Evolutionary conservation across 2,329 filamentous ascomycete genomes (phyloP).

Genomic region (Mycogone perniciosa): DNA sequence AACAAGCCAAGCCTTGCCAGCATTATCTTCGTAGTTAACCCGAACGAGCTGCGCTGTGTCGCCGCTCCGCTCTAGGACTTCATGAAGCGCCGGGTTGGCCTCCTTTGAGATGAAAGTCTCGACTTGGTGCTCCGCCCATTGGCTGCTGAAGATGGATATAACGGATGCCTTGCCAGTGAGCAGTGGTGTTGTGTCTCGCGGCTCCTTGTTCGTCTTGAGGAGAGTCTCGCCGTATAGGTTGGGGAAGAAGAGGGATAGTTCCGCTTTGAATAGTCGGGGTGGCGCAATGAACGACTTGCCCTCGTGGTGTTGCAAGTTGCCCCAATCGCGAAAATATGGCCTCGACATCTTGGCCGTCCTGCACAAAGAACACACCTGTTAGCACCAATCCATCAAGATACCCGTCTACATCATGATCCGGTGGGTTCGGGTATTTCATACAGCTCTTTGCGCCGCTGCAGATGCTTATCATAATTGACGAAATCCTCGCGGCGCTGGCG

Average conservation of each 20-base stretch:
- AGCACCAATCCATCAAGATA: neutral
- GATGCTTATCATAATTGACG: constrained; percentile 77
- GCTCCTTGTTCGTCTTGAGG: constrained; percentile 42
- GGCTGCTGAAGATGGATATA: constrained; percentile 72
- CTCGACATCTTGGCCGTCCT: constrained; percentile 71
- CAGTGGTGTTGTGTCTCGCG: constrained; percentile 66
- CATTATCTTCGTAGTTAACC: constrained; percentile 83
- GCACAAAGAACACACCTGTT: neutral
- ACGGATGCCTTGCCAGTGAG: constrained; percentile 69
- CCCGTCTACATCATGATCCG: neutral
- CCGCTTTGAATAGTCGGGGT: constrained; percentile 73
- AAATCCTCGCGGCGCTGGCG: constrained; percentile 71
- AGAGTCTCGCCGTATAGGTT: constrained; percentile 82
- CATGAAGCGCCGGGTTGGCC: constrained; percentile 63
- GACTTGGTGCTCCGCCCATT: constrained; percentile 81
- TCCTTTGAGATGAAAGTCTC: constrained; percentile 60
- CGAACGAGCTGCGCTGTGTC: constrained; percentile 68
- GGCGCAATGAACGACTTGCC: constrained; percentile 91
- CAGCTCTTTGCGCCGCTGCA: constrained; percentile 70
- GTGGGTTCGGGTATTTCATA: constrained; percentile 31
- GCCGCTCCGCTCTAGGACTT: constrained; percentile 48
- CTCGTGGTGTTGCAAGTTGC: constrained; percentile 71
- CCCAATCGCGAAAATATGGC: constrained; percentile 95
- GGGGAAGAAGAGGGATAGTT: constrained; percentile 84
- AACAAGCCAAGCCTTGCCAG: constrained; percentile 56